Conservation (phyloP, 2,329 filamentous ascomycete genomes). For the Diaporthe vaccinii region DNA sequence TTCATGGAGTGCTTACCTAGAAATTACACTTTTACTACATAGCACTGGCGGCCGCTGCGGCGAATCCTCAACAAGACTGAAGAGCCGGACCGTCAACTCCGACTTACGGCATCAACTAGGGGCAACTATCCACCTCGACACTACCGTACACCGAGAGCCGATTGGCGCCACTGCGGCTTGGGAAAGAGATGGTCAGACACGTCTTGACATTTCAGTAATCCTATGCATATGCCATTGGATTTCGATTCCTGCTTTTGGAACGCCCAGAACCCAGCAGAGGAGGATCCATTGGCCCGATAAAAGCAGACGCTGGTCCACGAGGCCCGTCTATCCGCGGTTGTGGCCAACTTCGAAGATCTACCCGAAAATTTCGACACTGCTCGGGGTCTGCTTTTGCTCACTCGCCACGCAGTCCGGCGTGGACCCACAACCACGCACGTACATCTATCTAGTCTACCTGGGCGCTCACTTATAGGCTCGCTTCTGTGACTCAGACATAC, state of each 20-base stretch:
- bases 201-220: background rate
- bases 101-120: slow-evolving; percentile 16
- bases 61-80: background rate
- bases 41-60: background rate
- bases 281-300: slow-evolving; percentile 32
- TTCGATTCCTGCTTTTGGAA: slow-evolving; percentile 10
- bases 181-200: slow-evolving; percentile 8
- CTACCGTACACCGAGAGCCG: slow-evolving; percentile 12
- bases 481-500: background rate
- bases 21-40: slow-evolving; percentile 13
- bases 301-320: slow-evolving; percentile 23
- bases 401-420: background rate
- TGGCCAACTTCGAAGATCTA: background rate
- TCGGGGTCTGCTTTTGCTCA: slow-evolving; percentile 4
- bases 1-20: background rate
- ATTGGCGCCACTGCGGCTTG: slow-evolving; percentile 12
- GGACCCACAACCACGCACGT: slow-evolving; percentile 10
- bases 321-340: slow-evolving; percentile 29
- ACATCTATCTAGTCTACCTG: background rate
- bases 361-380: slow-evolving; percentile 24
- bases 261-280: background rate
- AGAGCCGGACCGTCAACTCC: slow-evolving; percentile 12
- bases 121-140: slow-evolving; percentile 20
- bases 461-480: background rate
- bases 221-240: slow-evolving; percentile 10